Conservation (phyloP, 2,329 filamentous ascomycete species). For the Xylariaceae sp. region DNA sequence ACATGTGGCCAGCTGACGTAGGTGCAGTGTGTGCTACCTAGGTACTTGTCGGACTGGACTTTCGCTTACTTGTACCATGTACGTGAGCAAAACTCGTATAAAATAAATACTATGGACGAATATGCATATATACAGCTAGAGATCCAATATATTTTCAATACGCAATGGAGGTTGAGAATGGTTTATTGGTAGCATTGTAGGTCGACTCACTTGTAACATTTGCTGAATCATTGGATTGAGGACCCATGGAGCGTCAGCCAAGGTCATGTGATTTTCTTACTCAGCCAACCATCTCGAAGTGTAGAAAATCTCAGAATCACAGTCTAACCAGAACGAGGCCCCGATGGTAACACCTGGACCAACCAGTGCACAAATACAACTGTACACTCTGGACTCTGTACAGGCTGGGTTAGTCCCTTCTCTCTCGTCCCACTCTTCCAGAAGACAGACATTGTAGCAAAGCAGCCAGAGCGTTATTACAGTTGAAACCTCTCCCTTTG, state of each 20-base stretch:
- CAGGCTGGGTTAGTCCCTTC: constrained; percentile 6
- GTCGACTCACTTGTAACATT: neutral
- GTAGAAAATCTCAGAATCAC: constrained; percentile 7
- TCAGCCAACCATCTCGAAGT: constrained; percentile 8
- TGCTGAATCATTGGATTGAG: neutral
- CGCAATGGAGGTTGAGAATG: no score
- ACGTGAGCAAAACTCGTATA: no score
- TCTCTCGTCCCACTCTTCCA: constrained; percentile 8
- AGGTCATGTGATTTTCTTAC: constrained; percentile 4
- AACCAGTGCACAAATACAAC: neutral
- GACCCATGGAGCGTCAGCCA: neutral
- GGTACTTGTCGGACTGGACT: no score
- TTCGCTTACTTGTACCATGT: no score
- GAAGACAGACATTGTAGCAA: constrained; percentile 13
- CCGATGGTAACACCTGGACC: neutral
- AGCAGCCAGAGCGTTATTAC: constrained; percentile 8
- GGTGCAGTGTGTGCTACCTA: no score
- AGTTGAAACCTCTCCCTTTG: constrained; percentile 23
- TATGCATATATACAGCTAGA: no score
- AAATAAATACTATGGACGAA: no score
- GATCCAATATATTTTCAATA: no score
- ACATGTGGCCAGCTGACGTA: no score
- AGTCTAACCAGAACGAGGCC: constrained; percentile 6
- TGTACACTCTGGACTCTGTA: no score
- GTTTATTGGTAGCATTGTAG: no score